Base-by-base conservation (phyloP, 768 basidiomycete genomes). In the Boletus vinaceobasis region DNA sequence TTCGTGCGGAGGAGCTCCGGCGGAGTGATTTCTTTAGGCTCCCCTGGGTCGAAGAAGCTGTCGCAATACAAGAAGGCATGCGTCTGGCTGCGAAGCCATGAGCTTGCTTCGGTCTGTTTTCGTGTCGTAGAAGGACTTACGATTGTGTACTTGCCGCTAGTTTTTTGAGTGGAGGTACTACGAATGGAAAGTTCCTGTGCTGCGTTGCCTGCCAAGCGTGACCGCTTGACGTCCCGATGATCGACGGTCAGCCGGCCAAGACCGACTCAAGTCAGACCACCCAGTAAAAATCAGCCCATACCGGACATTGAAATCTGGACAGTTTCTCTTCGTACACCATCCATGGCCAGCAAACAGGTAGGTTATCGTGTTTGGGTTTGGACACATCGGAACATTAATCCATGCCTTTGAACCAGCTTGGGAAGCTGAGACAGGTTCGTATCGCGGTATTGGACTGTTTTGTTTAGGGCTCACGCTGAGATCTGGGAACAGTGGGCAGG, bases 31-130 rank as follows among this genome's bases (percentile, higher is more conserved):
- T 93, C 73, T 98, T 97, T 80, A 78, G 80, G 57, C 71, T 96
- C 65, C 90, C 93, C 5, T 98, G 94, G 94, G 93, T 97, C 13
- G 87, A 89, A 61, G 84, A 85, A 76, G 93, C 92, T 7, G 85
- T 93, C 48, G 86, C 88, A 8, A 82, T 95, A 21, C 88, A 92
- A 61, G 92, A 95, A 61, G 90, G 91, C 0, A 74, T 85, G 67
- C 80, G 89, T 35, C 69, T 90, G 50, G 86, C 87, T 13, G 71
- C 79, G 71, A 67, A 78, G 72, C 72, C 73, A 57, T 78, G 60
- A 54, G 2, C 11, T 23, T 43, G 39, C 23, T 50, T 21, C 17
- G 23, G 26, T 2, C 23, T 49, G 3, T 15, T 46, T 53, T 21
- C 5, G 31, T 38, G 46, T 55, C 2, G 38, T 57, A 15, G 7